Evolutionary conservation across 2,329 filamentous ascomycete genomes (phyloP), one percentile per base, ranked within the genome.

Genomic region (Pseudogymnoascus sp.): DNA sequence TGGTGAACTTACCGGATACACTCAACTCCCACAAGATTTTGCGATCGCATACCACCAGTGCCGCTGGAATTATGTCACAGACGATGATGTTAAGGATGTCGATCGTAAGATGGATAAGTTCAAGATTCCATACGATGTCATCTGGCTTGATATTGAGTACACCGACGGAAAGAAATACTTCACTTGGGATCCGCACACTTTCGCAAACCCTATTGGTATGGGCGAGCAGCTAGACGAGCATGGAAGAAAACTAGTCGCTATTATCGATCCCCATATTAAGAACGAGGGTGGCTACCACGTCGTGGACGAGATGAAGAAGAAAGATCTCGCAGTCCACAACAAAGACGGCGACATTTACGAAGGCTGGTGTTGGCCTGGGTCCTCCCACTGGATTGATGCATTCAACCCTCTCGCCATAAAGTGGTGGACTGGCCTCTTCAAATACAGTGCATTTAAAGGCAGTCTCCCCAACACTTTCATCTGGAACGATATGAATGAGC

Each of bases 401-500:
- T 97, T 99, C 79, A 97, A 93, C 72, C 92, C 93, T n/a, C 88
- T 88, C 61, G 90, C 92, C 5, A 84, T 89, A 61, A 85, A 89
- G 65, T 99, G 94, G 94, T 99, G 94, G 93, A 89, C 86, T 68
- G 78, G 81, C 2, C 82, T 97, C 9, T 97, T 96, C 82, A 88
- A 89, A 70, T 97, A 95, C 68, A 86, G 91, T 72, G 83, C 78
- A 41, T 99, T 97, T 82, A 90, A 91, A 75, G 92, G 92, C 58
- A 91, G 91, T 1, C 82, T 88, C 69, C 81, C 87, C 66, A 99
- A 97, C 74, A 88, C 91, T 0, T 97, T 91, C 75, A 85, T 99
- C 70, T 99, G 94, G 94, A 99, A 99, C 74, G 94, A 99, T 74
- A 99, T 99, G 94, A 97, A 97, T 73, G 94, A 99, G 78, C 94